Evolutionary conservation across 163 green algal species (phyloP), one percentile per base, ranked within the genome.

Genomic region (Scenedesmus sp.): DNA sequence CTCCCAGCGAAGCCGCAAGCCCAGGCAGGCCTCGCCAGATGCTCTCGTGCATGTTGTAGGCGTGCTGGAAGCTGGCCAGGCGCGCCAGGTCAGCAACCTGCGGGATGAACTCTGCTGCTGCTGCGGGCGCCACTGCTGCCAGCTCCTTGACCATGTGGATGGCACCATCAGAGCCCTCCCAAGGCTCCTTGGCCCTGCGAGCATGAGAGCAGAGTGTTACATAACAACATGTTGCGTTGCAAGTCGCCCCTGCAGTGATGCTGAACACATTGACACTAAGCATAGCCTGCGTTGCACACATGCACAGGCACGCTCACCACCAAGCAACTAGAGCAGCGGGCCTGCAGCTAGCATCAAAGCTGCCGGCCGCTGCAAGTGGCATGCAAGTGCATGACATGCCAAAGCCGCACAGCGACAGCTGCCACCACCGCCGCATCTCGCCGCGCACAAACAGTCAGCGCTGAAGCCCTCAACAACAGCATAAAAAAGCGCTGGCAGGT

Each of bases 91-190:
- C 96, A 60, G 94, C 94, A 15, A 98, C 91, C 0, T 56, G 55
- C 4, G 94, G 95, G 20, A 95, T 84, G 64, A 93, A 95, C 89
- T 95, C 67, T 34, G 84, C 12, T 84, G 90, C 87, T 92, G 84
- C n/a, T n/a, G 70, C 20, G 7, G 91, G 92, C 55, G 57, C 73
- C 8, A 86, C 66, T 59, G 73, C 52, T 77, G 92, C 77, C 4
- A 93, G 92, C 90, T 98, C 95, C 10, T 94, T 62, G 52, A 98
- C 56, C 79, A 98, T 93, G 93, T 97, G 96, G 6, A 98, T 91
- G 1, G 95, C 96, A 1, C 97, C 97, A 67, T 99, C 97, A 0
- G 94, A 96, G 5, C 96, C 96, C 93, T 99, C 97, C 97, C 97
- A 99, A 1, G 96, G 94, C 93, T 99, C 92, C 79, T 96, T 96